A percentile compares a stretch with the other conserved stretches of the same genome.
Evolutionary conservation across 139 green algal species (phyloP).

Genomic region (Chlorella sorokiniana): DNA sequence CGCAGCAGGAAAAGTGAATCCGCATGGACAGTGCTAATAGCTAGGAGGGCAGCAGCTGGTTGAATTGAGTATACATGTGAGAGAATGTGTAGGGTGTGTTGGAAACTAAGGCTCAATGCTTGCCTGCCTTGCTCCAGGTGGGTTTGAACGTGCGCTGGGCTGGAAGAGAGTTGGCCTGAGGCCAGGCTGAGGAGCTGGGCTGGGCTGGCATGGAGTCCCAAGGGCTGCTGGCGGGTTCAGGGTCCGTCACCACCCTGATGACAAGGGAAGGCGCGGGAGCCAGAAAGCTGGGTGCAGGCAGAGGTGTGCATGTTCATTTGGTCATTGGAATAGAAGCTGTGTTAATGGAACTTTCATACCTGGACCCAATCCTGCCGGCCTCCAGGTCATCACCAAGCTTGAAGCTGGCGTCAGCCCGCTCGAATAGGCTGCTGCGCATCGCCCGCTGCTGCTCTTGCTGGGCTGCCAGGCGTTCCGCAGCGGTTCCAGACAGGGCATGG

Average conservation of each 20-base stretch:
- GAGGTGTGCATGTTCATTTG: too few species aligned
- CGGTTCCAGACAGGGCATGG: slow-evolving; percentile 3
- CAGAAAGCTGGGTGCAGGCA: too few species aligned
- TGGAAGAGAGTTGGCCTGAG: not conserved
- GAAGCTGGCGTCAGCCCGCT: not conserved
- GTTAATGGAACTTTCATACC: not conserved
- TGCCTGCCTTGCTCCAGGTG: not conserved
- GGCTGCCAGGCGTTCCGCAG: slow-evolving; percentile 7
- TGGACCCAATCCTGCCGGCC: slow-evolving; percentile 7
- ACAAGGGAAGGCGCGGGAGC: too few species aligned
- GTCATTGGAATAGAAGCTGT: not conserved
- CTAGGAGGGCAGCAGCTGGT: not conserved
- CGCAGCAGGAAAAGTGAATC: not conserved
- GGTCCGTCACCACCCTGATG: not conserved
- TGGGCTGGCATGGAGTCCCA: not conserved
- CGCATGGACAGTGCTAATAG: too few species aligned
- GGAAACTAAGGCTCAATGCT: too few species aligned
- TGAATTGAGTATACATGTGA: not conserved
- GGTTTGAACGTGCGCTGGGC: slow-evolving; percentile 29
- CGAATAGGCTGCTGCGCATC: slow-evolving; percentile 28
- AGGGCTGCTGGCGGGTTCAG: not conserved
- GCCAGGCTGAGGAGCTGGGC: slow-evolving; percentile 13
- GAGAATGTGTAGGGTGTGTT: not conserved
- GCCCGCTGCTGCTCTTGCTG: slow-evolving; percentile 5
- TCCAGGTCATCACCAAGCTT: slow-evolving; percentile 28